Conservation (phyloP, 2,329 filamentous ascomycete species). For the Monosporascus sp. region DNA sequence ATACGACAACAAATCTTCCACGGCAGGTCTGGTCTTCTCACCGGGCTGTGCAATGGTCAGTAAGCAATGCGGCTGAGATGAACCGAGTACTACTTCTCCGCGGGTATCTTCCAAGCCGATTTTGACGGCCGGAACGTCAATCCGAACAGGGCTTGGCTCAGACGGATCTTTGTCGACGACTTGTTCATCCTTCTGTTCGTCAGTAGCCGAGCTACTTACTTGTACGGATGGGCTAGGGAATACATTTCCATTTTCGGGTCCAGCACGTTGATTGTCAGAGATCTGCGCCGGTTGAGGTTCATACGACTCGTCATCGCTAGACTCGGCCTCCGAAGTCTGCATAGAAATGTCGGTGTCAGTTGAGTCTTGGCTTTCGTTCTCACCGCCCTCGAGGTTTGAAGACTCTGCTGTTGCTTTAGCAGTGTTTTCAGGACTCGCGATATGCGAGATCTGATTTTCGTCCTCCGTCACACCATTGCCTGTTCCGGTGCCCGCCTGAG, state of each 20-base stretch:
- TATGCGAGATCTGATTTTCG: not conserved
- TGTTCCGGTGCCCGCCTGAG: not conserved
- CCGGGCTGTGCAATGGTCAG: conserved; percentile 24
- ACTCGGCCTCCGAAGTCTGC: conserved; percentile 11
- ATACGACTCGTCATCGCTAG: conserved; percentile 17
- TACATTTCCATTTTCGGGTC: conserved; percentile 14
- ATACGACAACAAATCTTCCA: conserved; percentile 56
- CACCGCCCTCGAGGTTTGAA: not conserved
- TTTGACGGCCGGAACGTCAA: conserved; percentile 1
- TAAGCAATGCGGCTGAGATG: conserved; percentile 21
- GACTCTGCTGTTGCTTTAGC: not conserved
- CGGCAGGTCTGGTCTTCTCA: conserved; percentile 5
- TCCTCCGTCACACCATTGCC: not conserved
- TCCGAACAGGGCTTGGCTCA: conserved; percentile 14
- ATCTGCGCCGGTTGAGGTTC: conserved; percentile 12
- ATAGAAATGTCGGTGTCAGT: conserved; percentile 11
- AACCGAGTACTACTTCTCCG: conserved; percentile 26
- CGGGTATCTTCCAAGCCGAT: conserved; percentile 9
- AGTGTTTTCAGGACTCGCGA: not conserved
- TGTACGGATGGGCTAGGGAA: not conserved
- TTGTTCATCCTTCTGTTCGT: conserved; percentile 12
- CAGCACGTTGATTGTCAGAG: conserved; percentile 11
- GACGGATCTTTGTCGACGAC: conserved; percentile 14
- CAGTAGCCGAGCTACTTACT: conserved; percentile 6
- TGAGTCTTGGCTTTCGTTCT: conserved; percentile 3